These are phyloP conservation scores for Peronospora tabacina DNA, from an alignment of 352 stramenopile genomes.

Conservation along the genomic window DNA sequence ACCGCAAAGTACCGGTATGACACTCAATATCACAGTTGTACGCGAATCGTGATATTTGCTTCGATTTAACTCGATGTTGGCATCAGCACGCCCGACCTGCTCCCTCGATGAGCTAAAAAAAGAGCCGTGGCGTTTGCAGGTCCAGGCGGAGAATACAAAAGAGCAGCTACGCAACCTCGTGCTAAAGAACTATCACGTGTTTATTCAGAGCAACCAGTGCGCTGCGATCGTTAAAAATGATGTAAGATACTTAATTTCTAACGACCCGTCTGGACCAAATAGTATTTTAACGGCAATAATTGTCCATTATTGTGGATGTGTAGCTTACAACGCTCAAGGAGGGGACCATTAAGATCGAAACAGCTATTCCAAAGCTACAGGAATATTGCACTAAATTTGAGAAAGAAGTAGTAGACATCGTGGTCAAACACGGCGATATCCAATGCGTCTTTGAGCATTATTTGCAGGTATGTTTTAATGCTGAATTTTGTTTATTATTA, in stretches of 20 bases:
- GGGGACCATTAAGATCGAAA: slow-evolving; percentile 47
- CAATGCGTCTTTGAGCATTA: slow-evolving; percentile 89
- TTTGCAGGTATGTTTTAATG: slow-evolving; percentile 38
- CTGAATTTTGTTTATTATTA: slow-evolving; percentile 2
- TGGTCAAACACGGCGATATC: slow-evolving; percentile 71
- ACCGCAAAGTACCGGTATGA: background rate
- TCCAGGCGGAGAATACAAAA: slow-evolving; percentile 67
- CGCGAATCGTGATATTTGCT: background rate
- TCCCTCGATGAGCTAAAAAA: slow-evolving; percentile 81
- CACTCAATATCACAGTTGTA: background rate
- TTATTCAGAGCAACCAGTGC: slow-evolving; percentile 88
- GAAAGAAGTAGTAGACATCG: slow-evolving; percentile 42
- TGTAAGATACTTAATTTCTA: slow-evolving; percentile 20
- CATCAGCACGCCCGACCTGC: slow-evolving; percentile 39
- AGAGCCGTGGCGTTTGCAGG: slow-evolving; percentile 76
- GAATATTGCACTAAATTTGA: slow-evolving; percentile 45
- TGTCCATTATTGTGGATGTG: background rate
- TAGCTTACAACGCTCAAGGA: slow-evolving; percentile 62
- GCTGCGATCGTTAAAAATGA: slow-evolving; percentile 74
- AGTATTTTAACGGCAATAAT: slow-evolving; percentile 12
- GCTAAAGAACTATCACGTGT: slow-evolving; percentile 87
- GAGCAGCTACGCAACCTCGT: slow-evolving; percentile 75
- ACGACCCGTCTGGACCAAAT: no score
- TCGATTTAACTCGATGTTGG: slow-evolving; percentile 2
- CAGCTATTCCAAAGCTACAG: slow-evolving; percentile 49